phyloP scores from a whole-genome alignment of 2,329 filamentous ascomycete genomes.

The Calonectria naviculata region DNA sequence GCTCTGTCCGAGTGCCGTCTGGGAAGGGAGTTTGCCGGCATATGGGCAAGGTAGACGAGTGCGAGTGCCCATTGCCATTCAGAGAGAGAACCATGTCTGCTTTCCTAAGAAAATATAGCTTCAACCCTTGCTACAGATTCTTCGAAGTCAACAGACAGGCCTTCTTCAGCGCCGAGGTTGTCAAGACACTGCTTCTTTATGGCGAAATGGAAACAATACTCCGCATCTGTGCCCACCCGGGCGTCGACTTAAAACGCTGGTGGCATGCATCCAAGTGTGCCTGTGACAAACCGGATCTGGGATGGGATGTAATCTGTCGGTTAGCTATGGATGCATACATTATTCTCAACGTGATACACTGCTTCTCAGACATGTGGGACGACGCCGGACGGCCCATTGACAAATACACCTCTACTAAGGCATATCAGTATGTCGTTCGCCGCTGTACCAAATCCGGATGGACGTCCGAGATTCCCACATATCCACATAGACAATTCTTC shows the following conservation, averaged over 20 bases:
- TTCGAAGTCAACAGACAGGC: not conserved
- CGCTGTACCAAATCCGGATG: not conserved
- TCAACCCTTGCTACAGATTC: not conserved
- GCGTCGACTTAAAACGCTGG: not conserved
- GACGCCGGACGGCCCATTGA: not conserved
- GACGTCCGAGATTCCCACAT: not conserved
- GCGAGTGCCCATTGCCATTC: conserved; percentile 1
- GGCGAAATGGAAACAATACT: conserved; percentile 2
- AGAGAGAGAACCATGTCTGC: not conserved
- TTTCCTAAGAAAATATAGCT: not conserved
- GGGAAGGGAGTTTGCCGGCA: not conserved
- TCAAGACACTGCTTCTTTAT: conserved; percentile 8
- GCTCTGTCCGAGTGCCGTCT: not conserved
- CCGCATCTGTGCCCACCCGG: not conserved
- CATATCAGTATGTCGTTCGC: not conserved
- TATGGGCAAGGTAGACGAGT: not conserved
- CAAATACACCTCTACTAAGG: not conserved
- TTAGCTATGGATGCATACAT: not conserved
- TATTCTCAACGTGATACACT: not conserved
- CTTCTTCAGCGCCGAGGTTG: not conserved
- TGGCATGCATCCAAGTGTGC: not conserved
- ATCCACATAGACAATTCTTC: not conserved
- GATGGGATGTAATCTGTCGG: not conserved
- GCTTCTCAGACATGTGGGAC: not conserved
- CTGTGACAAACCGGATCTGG: not conserved